phyloP scores from a whole-genome alignment of 768 basidiomycete species.

The Ramaria sp. region DNA sequence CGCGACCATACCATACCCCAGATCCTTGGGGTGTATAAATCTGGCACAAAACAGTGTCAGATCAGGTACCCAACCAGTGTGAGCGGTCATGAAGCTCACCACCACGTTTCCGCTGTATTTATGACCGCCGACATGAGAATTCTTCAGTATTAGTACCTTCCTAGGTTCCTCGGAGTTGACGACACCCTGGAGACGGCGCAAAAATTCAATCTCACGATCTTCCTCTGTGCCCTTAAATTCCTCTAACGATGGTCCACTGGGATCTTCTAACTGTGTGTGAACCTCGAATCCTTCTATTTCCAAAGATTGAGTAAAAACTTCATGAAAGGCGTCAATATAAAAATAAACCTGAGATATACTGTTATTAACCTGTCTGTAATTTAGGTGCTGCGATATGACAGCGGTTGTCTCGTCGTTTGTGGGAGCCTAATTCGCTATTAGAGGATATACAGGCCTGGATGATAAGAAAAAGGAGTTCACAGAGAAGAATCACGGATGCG shows the following conservation, averaged over 20 bases:
- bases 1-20: conserved; percentile 89
- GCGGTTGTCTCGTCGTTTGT: conserved; percentile 86
- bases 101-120: conserved; percentile 87
- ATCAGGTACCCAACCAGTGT: neutral
- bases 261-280: conserved; percentile 61
- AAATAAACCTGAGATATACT: conserved; percentile 14
- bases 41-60: conserved; percentile 25
- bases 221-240: conserved; percentile 38
- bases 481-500: conserved; percentile 79
- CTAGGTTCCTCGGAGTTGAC: conserved; percentile 41
- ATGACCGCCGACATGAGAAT: conserved; percentile 90
- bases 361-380: conserved; percentile 54
- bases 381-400: conserved; percentile 82
- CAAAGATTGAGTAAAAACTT: conserved; percentile 54
- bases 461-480: conserved; percentile 33
- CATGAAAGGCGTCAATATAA: conserved; percentile 11
- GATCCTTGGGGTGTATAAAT: conserved; percentile 82
- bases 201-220: conserved; percentile 45
- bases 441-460: neutral
- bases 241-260: conserved; percentile 40
- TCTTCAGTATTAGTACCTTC: conserved; percentile 72
- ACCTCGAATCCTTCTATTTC: conserved; percentile 64
- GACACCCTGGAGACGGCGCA: conserved; percentile 34
- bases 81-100: conserved; percentile 33
- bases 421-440: conserved; percentile 52